These are phyloP conservation scores for Zopfia rhizophila DNA, from an alignment of 2,329 filamentous ascomycete genomes.

Conservation along the genomic window DNA sequence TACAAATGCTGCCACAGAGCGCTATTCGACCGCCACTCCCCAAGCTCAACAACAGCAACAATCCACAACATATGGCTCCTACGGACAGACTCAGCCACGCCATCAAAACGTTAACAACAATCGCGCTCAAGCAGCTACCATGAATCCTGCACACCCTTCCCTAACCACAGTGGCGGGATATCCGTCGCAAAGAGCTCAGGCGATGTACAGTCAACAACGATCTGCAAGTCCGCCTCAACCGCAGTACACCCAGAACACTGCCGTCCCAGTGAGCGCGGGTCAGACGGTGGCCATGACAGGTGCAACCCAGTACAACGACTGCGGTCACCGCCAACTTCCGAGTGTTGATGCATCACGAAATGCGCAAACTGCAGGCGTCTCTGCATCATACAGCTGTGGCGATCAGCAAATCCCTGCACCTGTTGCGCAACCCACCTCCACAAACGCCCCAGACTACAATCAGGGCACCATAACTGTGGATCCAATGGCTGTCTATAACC, in stretches of 20 bases:
- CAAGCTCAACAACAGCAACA: conserved; percentile 29
- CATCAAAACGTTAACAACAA: conserved; percentile 41
- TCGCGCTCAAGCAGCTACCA: conserved; percentile 24
- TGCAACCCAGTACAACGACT: conserved; percentile 32
- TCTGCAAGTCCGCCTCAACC: conserved; percentile 40
- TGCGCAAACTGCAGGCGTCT: conserved; percentile 20
- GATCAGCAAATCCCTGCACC: conserved; percentile 26
- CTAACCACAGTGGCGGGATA: conserved; percentile 36
- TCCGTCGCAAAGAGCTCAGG: conserved; percentile 36
- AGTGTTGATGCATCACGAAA: conserved; percentile 30
- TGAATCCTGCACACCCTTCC: conserved; percentile 32
- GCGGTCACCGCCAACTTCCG: conserved; percentile 33
- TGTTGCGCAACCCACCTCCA: conserved; percentile 22
- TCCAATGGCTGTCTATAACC: conserved; percentile 65
- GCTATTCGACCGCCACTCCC: conserved; percentile 27
- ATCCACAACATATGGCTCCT: conserved; percentile 22
- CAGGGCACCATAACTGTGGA: conserved; percentile 59
- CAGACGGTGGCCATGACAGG: conserved; percentile 23
- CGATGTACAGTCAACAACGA: conserved; percentile 37
- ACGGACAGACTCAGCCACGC: conserved; percentile 38
- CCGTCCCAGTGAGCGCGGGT: conserved; percentile 18
- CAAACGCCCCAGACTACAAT: conserved; percentile 34
- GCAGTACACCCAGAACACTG: conserved; percentile 33
- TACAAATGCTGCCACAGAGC: conserved; percentile 28
- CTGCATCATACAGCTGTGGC: conserved; percentile 35